Evolutionary conservation across 345 rosid genomes (phyloP).

Genomic region (Syzygium grande): DNA sequence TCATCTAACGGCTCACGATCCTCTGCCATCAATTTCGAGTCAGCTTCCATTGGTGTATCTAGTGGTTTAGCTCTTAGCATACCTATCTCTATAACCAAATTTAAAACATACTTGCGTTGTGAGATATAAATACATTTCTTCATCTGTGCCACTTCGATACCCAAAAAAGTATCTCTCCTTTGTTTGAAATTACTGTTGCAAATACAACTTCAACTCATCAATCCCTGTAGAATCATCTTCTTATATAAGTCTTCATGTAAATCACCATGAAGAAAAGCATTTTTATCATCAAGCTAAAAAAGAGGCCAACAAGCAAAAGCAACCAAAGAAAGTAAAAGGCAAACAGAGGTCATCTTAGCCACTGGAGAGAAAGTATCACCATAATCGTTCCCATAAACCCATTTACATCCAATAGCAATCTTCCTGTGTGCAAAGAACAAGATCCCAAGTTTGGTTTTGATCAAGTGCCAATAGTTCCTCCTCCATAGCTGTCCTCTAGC

Average conservation of each 20-base stretch:
- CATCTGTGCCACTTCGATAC: not conserved
- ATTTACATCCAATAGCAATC: too few relatives aligned
- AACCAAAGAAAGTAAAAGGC: rapidly evolving
- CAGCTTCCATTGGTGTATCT: not conserved
- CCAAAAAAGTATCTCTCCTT: not conserved
- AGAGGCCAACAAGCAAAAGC: not conserved
- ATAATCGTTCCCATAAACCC: not conserved
- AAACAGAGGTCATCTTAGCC: not conserved
- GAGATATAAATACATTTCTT: not conserved
- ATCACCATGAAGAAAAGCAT: not conserved
- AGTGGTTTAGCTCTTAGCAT: not conserved
- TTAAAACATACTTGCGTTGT: not conserved
- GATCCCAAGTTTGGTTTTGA: not conserved
- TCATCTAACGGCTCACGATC: not conserved
- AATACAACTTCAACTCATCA: not conserved
- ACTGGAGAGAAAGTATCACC: not conserved
- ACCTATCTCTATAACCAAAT: not conserved
- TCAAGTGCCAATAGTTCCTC: not conserved
- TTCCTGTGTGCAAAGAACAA: rapidly evolving
- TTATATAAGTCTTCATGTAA: not conserved
- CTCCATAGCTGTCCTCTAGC: not conserved
- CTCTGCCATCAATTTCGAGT: not conserved
- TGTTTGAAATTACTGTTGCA: not conserved
- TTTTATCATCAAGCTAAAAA: not conserved
- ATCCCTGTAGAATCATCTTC: not conserved